Evolutionary conservation across 2,329 filamentous ascomycete species (phyloP).

Genomic region (Colletotrichum paranaense): DNA sequence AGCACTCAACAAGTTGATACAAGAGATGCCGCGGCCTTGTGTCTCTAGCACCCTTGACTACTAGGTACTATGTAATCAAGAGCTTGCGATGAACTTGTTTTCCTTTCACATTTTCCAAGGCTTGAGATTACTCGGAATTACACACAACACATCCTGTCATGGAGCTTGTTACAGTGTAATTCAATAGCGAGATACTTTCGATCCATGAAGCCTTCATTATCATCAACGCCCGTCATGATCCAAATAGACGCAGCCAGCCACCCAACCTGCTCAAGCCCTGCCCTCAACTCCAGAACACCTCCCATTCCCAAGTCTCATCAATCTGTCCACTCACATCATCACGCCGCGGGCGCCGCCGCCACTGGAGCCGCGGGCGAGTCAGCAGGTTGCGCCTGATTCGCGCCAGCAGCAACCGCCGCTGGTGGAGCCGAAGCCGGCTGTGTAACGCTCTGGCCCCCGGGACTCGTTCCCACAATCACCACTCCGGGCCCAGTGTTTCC

Average conservation of each 20-base stretch:
- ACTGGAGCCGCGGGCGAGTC: not conserved
- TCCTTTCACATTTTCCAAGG: not conserved
- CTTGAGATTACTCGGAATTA: not conserved
- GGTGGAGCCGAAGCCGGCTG: constrained; percentile 7
- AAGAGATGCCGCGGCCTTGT: no score
- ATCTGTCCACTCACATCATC: not conserved
- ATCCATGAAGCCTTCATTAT: not conserved
- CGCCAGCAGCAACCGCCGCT: not conserved
- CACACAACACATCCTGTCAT: not conserved
- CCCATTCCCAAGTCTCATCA: not conserved
- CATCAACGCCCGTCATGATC: not conserved
- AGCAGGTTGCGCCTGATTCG: not conserved
- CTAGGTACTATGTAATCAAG: no score
- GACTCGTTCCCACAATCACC: constrained; percentile 16
- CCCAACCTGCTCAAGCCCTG: not conserved
- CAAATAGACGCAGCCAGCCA: not conserved
- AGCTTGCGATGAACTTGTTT: not conserved
- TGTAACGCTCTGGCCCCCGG: constrained; percentile 5
- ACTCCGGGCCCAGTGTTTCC: constrained; percentile 15
- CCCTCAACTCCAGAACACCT: not conserved
- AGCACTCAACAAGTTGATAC: no score
- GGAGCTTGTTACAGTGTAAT: not conserved
- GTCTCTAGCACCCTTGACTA: not conserved
- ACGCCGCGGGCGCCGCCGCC: not conserved
- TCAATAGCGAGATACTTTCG: not conserved